Evolutionary conservation across 306 rosid genomes (phyloP).

Genomic region (Hippophae gyantsensis): DNA sequence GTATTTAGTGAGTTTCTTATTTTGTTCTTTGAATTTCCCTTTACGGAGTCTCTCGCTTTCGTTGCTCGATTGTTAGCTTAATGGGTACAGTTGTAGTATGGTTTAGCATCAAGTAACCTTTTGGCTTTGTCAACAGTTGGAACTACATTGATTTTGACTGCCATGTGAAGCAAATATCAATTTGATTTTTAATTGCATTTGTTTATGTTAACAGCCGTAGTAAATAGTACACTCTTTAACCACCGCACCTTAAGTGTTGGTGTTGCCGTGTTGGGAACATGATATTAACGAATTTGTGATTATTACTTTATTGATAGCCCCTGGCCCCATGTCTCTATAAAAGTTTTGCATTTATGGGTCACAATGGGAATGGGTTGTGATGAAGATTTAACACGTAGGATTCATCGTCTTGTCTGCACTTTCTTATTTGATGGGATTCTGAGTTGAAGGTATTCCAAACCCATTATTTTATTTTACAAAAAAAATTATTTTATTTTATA

Average conservation of each 20-base stretch:
- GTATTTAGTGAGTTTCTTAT: not conserved
- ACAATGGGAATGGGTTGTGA: no score
- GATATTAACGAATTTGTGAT: not conserved
- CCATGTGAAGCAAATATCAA: slow-evolving; percentile 18
- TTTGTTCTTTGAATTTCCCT: not conserved
- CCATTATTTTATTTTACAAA: no score
- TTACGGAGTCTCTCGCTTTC: slow-evolving; percentile 29
- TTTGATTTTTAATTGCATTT: slow-evolving; percentile 9
- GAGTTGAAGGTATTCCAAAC: no score
- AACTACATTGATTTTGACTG: slow-evolving; percentile 12
- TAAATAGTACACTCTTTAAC: slow-evolving; percentile 5
- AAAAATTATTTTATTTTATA: no score
- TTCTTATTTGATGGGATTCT: no score
- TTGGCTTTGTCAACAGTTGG: slow-evolving; percentile 7
- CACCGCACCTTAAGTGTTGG: not conserved
- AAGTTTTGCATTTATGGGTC: not conserved
- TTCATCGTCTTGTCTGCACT: no score
- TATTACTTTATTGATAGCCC: not conserved
- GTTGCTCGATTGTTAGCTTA: slow-evolving; percentile 23
- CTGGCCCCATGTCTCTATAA: not conserved
- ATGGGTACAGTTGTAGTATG: slow-evolving; percentile 13
- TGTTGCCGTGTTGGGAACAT: not conserved
- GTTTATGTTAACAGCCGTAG: slow-evolving; percentile 1
- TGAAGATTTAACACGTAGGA: no score
- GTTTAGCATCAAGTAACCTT: slow-evolving; percentile 7